A percentile compares a stretch with the other conserved stretches of the same genome.
These are phyloP conservation scores for Sporopachydermia cereana DNA, from an alignment of 1,139 yeast species.

Conservation along the genomic window DNA sequence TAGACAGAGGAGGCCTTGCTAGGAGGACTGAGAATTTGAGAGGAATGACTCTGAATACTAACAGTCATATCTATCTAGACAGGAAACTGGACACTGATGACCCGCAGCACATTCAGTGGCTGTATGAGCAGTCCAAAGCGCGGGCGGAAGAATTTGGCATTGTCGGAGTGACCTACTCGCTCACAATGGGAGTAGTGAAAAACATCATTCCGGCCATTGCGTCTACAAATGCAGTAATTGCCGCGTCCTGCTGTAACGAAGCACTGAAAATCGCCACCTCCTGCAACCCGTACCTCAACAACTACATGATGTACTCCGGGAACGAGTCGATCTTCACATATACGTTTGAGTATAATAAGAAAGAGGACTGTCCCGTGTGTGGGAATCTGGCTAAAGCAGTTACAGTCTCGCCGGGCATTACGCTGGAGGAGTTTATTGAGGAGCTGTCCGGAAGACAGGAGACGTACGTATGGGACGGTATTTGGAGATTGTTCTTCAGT, in stretches of 20 bases:
- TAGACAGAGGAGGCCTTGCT: too few relatives aligned
- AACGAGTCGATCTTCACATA: constrained; percentile 66
- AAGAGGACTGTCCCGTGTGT: constrained; percentile 64
- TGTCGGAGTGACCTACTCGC: constrained; percentile 53
- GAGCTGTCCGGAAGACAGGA: constrained; percentile 21
- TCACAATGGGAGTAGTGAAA: constrained; percentile 82
- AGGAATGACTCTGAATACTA: too few relatives aligned
- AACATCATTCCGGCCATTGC: constrained; percentile 92
- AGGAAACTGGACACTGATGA: constrained; percentile 55
- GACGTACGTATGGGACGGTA: constrained; percentile 12
- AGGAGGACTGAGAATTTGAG: too few relatives aligned
- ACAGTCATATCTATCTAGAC: too few relatives aligned
- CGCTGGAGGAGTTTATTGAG: constrained; percentile 39
- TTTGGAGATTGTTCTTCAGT: not conserved
- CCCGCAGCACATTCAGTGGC: constrained; percentile 55
- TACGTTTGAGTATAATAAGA: constrained; percentile 51
- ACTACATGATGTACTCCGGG: constrained; percentile 83
- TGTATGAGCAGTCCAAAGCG: constrained; percentile 40
- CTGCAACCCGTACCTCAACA: constrained; percentile 55
- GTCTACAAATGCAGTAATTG: constrained; percentile 85
- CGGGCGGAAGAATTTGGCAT: constrained; percentile 62
- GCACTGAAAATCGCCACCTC: constrained; percentile 68
- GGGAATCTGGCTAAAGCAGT: constrained; percentile 35
- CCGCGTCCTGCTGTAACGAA: constrained; percentile 86
- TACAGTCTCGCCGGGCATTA: constrained; percentile 29